Evolutionary conservation across 345 rosid genomes (phyloP), one percentile per base, ranked within the genome.

Genomic region (Erodium maritimum): DNA sequence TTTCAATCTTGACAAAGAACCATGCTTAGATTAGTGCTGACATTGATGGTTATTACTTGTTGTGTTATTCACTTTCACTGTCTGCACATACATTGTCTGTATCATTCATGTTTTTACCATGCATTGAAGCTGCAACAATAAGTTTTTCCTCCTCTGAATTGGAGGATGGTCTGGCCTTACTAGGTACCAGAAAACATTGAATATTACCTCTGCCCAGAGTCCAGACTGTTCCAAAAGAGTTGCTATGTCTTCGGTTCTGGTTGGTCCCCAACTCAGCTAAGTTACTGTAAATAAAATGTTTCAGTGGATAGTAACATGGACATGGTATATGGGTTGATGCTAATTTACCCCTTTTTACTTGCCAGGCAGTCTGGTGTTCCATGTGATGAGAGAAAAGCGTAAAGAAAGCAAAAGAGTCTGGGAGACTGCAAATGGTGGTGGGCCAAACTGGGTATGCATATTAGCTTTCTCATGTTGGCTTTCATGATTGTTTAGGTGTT

Each of bases 21-120:
- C 64, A 17, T 51, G 9, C 8, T 51, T 56, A 23, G 74, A 72
- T 71, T 69, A 66, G 62, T 58, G 75, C 78, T 64, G 76, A 69
- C 74, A 67, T 57, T 52, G 65, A 69, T 61, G 71, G 74, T 65
- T 66, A 62, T 24, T 61, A 65, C 64, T 65, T 42, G 48, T 42
- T 42, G 48, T 33, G 52, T 53, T 57, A 42, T 19, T 75, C 61
- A 59, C 63, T n/a, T 61, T 68, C 56, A 46, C 55, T 73, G 54
- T 23, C 58, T 55, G 68, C 58, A 65, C 16, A 21, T 54, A 59
- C 55, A 10, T 54, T 52, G 24, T 20, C 58, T 23, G 54, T 67
- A 37, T 17, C 54, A 24, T 19, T 45, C 57, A 33, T 33, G 48
- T 42, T 42, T 42, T 42, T 0, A 42, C 48, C 12, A 8, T 29